Conservation (phyloP, 768 basidiomycete genomes). For the Porpolomopsis calyptriformis region DNA sequence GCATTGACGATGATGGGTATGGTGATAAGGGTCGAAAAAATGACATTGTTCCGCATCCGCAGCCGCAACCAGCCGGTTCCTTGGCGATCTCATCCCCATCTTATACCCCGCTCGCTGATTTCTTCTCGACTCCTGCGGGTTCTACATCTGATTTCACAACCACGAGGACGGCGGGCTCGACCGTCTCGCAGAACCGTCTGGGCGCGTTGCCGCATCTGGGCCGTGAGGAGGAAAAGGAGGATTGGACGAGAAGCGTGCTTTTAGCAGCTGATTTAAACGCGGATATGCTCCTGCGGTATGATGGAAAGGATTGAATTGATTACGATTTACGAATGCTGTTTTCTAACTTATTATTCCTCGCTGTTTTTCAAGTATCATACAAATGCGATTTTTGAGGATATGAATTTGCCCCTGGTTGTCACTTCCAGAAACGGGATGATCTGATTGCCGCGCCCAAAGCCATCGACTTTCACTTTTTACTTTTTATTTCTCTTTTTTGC, state of each 20-base stretch:
- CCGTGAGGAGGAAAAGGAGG: conserved; percentile 43
- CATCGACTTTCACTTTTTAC: no score
- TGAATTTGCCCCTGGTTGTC: no score
- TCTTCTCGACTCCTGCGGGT: conserved; percentile 10
- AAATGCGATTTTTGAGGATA: no score
- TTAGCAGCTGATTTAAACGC: conserved; percentile 50
- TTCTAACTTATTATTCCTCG: no score
- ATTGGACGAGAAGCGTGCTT: conserved; percentile 69
- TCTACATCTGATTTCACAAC: conserved; percentile 16
- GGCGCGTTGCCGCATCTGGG: conserved; percentile 35
- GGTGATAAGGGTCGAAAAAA: background rate
- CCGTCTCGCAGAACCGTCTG: conserved; percentile 40
- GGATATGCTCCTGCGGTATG: conserved; percentile 15
- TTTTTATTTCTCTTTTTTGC: no score
- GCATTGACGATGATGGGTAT: conserved; percentile 22
- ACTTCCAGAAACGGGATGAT: no score
- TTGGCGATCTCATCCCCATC: background rate
- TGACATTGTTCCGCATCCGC: background rate
- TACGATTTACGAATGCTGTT: no score
- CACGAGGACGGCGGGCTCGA: conserved; percentile 26
- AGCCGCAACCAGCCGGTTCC: background rate
- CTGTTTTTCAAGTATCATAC: no score
- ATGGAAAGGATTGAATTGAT: no score
- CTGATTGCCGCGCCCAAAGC: no score
- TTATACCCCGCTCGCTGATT: conserved; percentile 4